Conservation (phyloP, 805 yeast species). For the Cyberlindnera bimundalis region DNA sequence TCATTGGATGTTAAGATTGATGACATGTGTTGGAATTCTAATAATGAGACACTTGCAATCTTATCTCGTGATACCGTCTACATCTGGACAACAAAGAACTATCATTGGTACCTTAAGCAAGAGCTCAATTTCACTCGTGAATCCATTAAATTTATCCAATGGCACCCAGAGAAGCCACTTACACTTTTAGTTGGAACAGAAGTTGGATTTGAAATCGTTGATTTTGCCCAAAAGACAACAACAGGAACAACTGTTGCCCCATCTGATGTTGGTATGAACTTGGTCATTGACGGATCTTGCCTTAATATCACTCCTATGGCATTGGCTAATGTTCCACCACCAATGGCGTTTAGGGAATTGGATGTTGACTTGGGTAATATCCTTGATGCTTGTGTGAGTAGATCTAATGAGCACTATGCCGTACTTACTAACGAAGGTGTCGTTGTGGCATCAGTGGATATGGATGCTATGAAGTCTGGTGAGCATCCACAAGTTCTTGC, state of each 20-base stretch:
- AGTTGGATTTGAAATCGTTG: conserved; percentile 54
- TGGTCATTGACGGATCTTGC: conserved; percentile 75
- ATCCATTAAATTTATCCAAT: conserved; percentile 45
- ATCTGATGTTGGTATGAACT: conserved; percentile 69
- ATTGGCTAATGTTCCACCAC: conserved; percentile 92
- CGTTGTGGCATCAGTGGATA: conserved; percentile 44
- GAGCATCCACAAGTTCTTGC: conserved; percentile 40
- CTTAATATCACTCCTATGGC: conserved; percentile 78
- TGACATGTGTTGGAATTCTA: conserved; percentile 72
- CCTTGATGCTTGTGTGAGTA: conserved; percentile 60
- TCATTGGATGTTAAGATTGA: conserved; percentile 46
- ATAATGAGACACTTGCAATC: conserved; percentile 75
- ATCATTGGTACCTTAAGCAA: conserved; percentile 93
- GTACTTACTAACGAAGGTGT: conserved; percentile 47
- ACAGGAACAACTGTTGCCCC: conserved; percentile 71
- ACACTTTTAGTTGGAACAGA: conserved; percentile 64
- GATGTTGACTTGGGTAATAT: conserved; percentile 51
- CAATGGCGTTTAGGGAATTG: conserved; percentile 71
- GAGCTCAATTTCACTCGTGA: conserved; percentile 42
- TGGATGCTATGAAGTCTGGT: conserved; percentile 43
- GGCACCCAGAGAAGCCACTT: conserved; percentile 89
- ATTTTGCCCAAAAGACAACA: conserved; percentile 58
- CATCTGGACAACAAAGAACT: conserved; percentile 88
- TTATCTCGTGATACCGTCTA: conserved; percentile 62
- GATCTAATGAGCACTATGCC: conserved; percentile 56